These are phyloP conservation scores for Vararia minispora DNA, from an alignment of 768 basidiomycete species.

Conservation along the genomic window DNA sequence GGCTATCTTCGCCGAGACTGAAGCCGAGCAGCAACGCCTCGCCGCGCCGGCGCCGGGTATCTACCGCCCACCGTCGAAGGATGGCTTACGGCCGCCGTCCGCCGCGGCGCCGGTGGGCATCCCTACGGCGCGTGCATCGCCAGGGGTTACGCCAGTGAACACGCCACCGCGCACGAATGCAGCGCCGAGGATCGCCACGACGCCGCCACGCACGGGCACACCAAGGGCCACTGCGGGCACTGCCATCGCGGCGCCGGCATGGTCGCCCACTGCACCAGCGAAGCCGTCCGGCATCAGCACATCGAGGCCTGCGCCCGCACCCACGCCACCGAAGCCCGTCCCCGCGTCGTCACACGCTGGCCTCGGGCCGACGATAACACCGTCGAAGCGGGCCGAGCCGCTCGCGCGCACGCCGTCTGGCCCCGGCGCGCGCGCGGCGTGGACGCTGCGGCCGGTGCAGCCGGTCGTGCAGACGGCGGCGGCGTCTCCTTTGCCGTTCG, in stretches of 20 bases:
- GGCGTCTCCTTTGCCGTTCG: conserved; percentile 42
- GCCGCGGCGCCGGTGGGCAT: neutral
- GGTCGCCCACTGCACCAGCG: too few relatives aligned
- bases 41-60: neutral
- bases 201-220: conserved; percentile 28
- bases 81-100: neutral
- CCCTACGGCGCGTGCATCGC: conserved; percentile 10
- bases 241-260: too few relatives aligned
- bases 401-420: too few relatives aligned
- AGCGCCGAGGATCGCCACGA: conserved; percentile 15
- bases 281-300: too few relatives aligned
- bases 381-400: too few relatives aligned
- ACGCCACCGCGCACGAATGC: conserved; percentile 12
- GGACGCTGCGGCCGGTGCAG: conserved; percentile 47
- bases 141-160: conserved; percentile 16
- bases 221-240: too few relatives aligned
- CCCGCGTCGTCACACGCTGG: too few relatives aligned
- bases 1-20: conserved; percentile 75
- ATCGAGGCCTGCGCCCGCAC: too few relatives aligned
- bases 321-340: too few relatives aligned
- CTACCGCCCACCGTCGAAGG: conserved; percentile 8
- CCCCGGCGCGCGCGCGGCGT: too few relatives aligned
- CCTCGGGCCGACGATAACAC: too few relatives aligned
- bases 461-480: conserved; percentile 25
- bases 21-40: conserved; percentile 19